These are phyloP conservation scores for Arbutus unedo DNA, from an alignment of 148 eudicot genomes.

Conservation along the genomic window DNA sequence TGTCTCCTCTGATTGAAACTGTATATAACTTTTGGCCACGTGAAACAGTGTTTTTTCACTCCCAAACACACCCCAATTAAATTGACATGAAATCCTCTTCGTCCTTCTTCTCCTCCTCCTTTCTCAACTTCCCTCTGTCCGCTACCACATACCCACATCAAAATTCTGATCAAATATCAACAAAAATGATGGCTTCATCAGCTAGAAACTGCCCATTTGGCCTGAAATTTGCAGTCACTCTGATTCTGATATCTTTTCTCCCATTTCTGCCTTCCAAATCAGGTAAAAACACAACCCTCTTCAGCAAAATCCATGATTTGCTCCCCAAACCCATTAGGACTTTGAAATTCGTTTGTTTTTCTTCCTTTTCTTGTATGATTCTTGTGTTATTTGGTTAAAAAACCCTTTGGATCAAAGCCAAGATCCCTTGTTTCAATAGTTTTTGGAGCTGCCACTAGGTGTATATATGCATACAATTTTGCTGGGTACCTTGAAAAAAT, in stretches of 20 bases:
- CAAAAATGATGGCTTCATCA: constrained; percentile 26
- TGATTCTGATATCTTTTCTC: constrained; percentile 30
- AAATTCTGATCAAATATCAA: neutral
- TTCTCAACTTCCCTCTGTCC: neutral
- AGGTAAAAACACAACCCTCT: constrained; percentile 30
- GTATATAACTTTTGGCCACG: constrained; percentile 9
- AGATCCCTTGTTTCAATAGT: neutral
- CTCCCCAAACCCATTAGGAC: neutral
- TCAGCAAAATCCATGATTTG: neutral
- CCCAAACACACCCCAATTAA: neutral
- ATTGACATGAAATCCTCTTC: neutral
- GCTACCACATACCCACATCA: neutral
- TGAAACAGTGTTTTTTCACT: neutral
- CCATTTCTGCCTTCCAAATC: constrained; percentile 30
- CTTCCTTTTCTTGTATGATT: neutral
- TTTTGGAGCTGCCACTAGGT: neutral
- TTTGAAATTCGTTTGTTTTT: neutral
- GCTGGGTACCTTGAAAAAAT: neutral
- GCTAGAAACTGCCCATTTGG: constrained; percentile 21
- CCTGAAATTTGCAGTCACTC: constrained; percentile 25
- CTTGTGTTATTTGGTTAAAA: neutral
- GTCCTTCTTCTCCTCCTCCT: neutral
- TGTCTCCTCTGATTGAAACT: constrained; percentile 24
- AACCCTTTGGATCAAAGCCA: neutral
- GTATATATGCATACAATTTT: neutral